Base-by-base conservation (phyloP, 2,329 filamentous ascomycete species). In the Knufia petricola region DNA sequence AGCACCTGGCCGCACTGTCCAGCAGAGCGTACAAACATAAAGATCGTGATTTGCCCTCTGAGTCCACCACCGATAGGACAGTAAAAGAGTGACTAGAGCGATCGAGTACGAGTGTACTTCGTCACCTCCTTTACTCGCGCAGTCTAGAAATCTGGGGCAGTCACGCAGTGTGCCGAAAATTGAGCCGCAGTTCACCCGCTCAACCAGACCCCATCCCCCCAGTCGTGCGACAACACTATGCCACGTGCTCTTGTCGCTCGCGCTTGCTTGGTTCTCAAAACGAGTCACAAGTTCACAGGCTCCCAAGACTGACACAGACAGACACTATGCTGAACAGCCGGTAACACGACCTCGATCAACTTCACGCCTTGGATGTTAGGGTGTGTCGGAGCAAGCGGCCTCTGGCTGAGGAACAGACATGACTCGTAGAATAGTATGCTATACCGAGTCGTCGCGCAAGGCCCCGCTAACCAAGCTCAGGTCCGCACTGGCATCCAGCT, bases 401-500 rank as follows among this genome's bases (percentile, higher is more conserved):
- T 41, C 34, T 46, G 44, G 44, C 44, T 46, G 44, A 34, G 24
- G 37, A 21, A 20, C 46, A 48, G 30, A 13, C 20, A 45, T 50
- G 39, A 50, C 48, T 21, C 39, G 48, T 26, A 45, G 48, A 37
- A 50, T 50, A 13, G 48, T 50, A 31, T 19, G 23, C 23, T 31
- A 19, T 4, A 4, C 26, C 13, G 8, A 9, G 7, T 6, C 9
- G 7, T 10, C 20, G 23, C 24, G 24, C n/a, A 23, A 6, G 42
- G 43, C 42, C 20, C 36, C 36, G 19, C 52, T 49, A n/a, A 53
- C 45, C 41, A 15, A 20, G 17, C 20, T 7, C 30, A 77, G 74
- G 69, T 76, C 50, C 72, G 74, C 49, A 87, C 87, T 55, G 78
- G 84, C 61, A 73, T 84, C 63, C 87, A 95, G 75, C 79, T 92